phyloP scores from a whole-genome alignment of 2,329 filamentous ascomycete species.

The Didymella arachidicola region DNA sequence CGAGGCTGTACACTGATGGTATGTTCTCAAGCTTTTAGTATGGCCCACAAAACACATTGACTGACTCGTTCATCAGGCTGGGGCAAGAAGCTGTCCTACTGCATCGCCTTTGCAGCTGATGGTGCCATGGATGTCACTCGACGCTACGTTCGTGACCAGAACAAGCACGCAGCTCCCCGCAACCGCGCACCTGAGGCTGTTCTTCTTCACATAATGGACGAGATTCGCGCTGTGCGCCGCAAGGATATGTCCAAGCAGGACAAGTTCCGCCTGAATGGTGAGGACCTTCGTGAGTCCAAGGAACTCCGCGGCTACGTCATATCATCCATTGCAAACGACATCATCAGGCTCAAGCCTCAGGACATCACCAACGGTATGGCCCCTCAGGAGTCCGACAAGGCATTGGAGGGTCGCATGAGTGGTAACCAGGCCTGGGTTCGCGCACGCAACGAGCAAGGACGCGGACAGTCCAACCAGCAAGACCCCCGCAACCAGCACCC shows the following conservation, averaged over 20 bases:
- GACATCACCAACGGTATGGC: slow-evolving; percentile 45
- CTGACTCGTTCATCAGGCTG: slow-evolving; percentile 65
- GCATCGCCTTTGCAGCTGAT: slow-evolving; percentile 94
- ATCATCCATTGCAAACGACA: slow-evolving; percentile 74
- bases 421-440: slow-evolving; percentile 51
- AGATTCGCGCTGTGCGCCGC: slow-evolving; percentile 85
- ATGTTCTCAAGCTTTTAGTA: slow-evolving; percentile 39
- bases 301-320: slow-evolving; percentile 79
- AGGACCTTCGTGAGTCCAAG: slow-evolving; percentile 77
- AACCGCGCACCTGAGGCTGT: slow-evolving; percentile 87
- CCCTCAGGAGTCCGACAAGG: slow-evolving; percentile 55
- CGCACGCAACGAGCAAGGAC: slow-evolving; percentile 47
- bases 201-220: slow-evolving; percentile 87
- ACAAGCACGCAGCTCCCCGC: slow-evolving; percentile 75
- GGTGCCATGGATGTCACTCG: slow-evolving; percentile 74
- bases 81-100: slow-evolving; percentile 97
- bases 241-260: slow-evolving; percentile 86
- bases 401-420: slow-evolving; percentile 55
- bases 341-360: slow-evolving; percentile 70
- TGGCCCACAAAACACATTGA: neutral
- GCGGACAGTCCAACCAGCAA: slow-evolving; percentile 47
- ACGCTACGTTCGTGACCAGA: slow-evolving; percentile 72
- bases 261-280: slow-evolving; percentile 80
- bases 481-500: slow-evolving; percentile 50
- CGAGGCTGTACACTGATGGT: slow-evolving; percentile 87